Base-by-base conservation (phyloP, 257 asterid species). In the Anisodus tanguticus region DNA sequence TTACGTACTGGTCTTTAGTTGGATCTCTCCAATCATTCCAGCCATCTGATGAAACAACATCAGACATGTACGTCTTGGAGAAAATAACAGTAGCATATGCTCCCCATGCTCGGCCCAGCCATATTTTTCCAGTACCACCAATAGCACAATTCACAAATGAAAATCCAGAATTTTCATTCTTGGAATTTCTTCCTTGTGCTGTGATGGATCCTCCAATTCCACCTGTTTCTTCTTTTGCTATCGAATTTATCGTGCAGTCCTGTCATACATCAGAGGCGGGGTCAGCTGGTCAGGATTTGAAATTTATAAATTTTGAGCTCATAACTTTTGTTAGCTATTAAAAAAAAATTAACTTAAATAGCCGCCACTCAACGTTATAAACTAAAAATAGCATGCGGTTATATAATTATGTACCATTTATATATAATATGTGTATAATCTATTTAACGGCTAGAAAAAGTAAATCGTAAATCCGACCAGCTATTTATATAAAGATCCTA, bases 31-130 rank as follows among this genome's bases (percentile, higher is more conserved):
- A 94, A 41, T 94, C 92, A 77, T 92, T 87, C 99, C 98, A 95
- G 26, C 99, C 99, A 77, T 90, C 94, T 10, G 91, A 45, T 43
- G 97, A 87, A 37, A 95, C 93, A 2, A 91, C 92, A 3, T 88
- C 86, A 16, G 98, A 89, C 99, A 95, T 93, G 85, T 87, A 86
- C 2, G 95, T 88, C 53, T 89, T 88, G 1, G 95, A 83, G 83
- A 95, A 95, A 10, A 95, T 74, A 0, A 90, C 90, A 0, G 94
- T 94, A 1, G 99, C 91, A 45, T 91, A 94, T 41, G 85, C 82
- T 0, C 99, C 97, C 99, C 99, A 95, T 0, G 99, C 97, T 84
- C 98, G 86, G 2, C 99, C 99, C 1, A 95, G 90, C 98, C 92
- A 95, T 84, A 93, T 95, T 83, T 86, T 92, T 5, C 98, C 99